Base-by-base conservation (phyloP, 139 green algal species). In the Coelastrella sp. region DNA sequence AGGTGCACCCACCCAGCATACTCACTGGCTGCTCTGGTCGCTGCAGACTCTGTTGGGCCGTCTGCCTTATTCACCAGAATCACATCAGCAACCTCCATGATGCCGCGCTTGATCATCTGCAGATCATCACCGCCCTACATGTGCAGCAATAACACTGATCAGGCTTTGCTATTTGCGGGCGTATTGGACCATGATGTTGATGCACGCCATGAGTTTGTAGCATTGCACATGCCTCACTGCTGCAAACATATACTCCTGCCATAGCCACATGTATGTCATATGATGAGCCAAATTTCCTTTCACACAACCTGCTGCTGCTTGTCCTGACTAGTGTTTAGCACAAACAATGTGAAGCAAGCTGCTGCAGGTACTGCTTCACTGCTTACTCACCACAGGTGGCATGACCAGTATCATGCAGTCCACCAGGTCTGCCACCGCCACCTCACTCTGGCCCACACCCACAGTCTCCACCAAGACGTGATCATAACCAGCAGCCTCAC, bases 41-140 rank as follows among this genome's bases (percentile, higher is more conserved):
- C 90, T 64, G 86, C 83, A 2, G 38, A 35, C 59, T 76, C 37
- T 17, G 74, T 89, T 17, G 51, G 25, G 4, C 90, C 90, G 73
- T 94, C 90, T 32, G 90, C 89, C 72, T 93, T 93, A 68, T 93
- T 93, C 45, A 94, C 87, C 51, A 87, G 71, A 40, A 94, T 77
- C 17, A 91, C 75, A 64, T 94, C 90, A 32, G 89, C 89, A 23
- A 93, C 32, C 69, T 94, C 90, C 27, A 88, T 92, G 41, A 94
- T 90, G 45, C 90, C 92, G 3, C 93, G 86, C 87, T 95, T 95
- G 86, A 95, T 93, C 41, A 89, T 86, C 87, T 95, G 89, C n/a
- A 94, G 69, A 48, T 92, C 90, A 74, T 94, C 91, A 40, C 90
- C 90, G 23, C 82, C 86, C 71, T 79, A 30, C n/a, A n/a, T n/a